phyloP scores from a whole-genome alignment of 2,329 filamentous ascomycete species.

The Exophiala phaeomuriformis region DNA sequence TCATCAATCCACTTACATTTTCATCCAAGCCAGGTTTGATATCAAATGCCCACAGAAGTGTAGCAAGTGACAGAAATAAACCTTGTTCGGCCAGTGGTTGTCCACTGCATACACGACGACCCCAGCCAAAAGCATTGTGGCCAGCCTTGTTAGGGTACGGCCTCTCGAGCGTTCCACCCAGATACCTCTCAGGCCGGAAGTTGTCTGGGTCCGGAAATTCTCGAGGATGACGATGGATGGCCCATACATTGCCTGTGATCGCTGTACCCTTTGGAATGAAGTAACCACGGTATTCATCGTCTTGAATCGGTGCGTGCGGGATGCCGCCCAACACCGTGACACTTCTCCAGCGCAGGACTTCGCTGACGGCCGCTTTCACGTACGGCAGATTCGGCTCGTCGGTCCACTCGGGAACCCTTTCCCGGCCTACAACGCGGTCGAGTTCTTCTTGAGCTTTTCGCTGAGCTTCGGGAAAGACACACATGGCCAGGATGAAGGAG shows the following conservation, averaged over 20 bases:
- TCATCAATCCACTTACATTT: slow-evolving; percentile 6
- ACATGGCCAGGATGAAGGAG: slow-evolving; percentile 29
- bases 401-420: slow-evolving; percentile 32
- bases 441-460: slow-evolving; percentile 41
- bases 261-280: slow-evolving; percentile 43
- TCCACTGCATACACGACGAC: slow-evolving; percentile 48
- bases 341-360: slow-evolving; percentile 34
- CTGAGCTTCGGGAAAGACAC: slow-evolving; percentile 43
- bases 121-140: slow-evolving; percentile 54
- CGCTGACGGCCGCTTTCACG: slow-evolving; percentile 35
- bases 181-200: slow-evolving; percentile 42
- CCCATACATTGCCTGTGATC: slow-evolving; percentile 23
- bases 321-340: slow-evolving; percentile 32
- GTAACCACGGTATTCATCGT: slow-evolving; percentile 46
- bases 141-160: slow-evolving; percentile 46
- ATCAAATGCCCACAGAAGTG: slow-evolving; percentile 53
- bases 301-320: slow-evolving; percentile 35
- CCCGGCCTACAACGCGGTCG: slow-evolving; percentile 36
- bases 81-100: slow-evolving; percentile 53
- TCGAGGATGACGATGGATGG: slow-evolving; percentile 31
- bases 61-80: slow-evolving; percentile 51
- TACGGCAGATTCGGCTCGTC: slow-evolving; percentile 36
- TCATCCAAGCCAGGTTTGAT: slow-evolving; percentile 40
- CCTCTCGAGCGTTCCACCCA: slow-evolving; percentile 30
- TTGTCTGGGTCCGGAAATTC: slow-evolving; percentile 35